Percentiles rank a stretch among this genome's conserved stretches.
Evolutionary conservation across 2,329 filamentous ascomycete genomes (phyloP).

Genomic region (Fusarium setosum): DNA sequence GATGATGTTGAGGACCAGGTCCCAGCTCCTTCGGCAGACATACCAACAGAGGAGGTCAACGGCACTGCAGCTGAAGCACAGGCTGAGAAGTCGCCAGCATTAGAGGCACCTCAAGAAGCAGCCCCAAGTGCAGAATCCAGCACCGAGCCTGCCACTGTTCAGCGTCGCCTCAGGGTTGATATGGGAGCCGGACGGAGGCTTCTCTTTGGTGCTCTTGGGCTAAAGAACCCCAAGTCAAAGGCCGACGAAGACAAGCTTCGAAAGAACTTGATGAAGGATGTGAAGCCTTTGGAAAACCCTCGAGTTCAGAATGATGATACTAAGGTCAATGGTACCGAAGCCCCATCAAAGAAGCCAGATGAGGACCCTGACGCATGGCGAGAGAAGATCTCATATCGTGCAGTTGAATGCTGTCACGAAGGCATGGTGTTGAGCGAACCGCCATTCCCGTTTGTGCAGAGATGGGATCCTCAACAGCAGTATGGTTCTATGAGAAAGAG

Average conservation of each 20-base stretch:
- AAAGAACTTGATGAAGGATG: conserved; percentile 67
- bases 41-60: background rate
- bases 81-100: background rate
- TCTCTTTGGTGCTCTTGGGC: conserved; percentile 77
- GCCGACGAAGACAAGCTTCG: conserved; percentile 74
- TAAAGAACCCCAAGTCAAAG: conserved; percentile 75
- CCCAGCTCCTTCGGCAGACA: background rate
- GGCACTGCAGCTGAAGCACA: conserved; percentile 9
- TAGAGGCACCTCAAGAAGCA: conserved; percentile 3
- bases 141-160: conserved; percentile 18
- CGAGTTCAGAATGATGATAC: conserved; percentile 43
- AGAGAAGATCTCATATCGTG: conserved; percentile 77
- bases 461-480: conserved; percentile 84
- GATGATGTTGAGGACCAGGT: conserved; percentile 21
- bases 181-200: conserved; percentile 74
- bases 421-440: conserved; percentile 77
- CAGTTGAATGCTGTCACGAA: conserved; percentile 86
- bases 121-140: too few species aligned
- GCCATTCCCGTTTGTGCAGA: conserved; percentile 89
- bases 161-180: conserved; percentile 47
- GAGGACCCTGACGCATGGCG: conserved; percentile 75
- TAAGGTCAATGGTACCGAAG: conserved; percentile 13
- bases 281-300: conserved; percentile 54
- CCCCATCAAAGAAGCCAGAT: conserved; percentile 34
- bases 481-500: conserved; percentile 56